Evolutionary conservation across 1,284 basidiomycete species (phyloP), one percentile per base, ranked within the genome.

Genomic region (Irpex rosettiformis): DNA sequence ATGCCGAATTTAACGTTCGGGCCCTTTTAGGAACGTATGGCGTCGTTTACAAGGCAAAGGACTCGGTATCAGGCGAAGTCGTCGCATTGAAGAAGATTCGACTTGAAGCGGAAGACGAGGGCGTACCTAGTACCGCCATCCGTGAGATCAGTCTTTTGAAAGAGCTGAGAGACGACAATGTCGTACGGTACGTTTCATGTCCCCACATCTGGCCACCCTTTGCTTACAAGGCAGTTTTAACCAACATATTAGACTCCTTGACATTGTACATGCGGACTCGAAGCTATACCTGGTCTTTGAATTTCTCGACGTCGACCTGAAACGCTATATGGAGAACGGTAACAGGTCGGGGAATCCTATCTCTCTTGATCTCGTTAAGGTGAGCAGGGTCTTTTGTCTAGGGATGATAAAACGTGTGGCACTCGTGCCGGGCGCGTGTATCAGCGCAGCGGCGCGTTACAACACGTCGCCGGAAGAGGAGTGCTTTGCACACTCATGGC

Each of bases 81-180:
- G 96, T 95, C 55, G 95, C 95, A 52, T 79, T 96, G 69, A 99
- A 99, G 84, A 98, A 99, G 82, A 99, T 99, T 69, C 85, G 96
- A 58, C 86, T 99, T 37, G 97, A 99, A 73, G 94, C 95, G 18
- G 96, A 99, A 75, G 97, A 97, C 66, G 94, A 99, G 71, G 96
- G 96, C 22, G 96, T 98, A 18, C 96, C 96, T 4, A 94, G 91
- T 66, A 99, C 97, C 13, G 96, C 96, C 58, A 97, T 99, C 71
- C 86, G 96, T 56, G 96, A 99, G 78, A 98, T 99, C 74, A 95
- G 93, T 74, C 77, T 99, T 62, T 79, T 99, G 69, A 99, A 98
- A 75, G 96, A 99, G 74, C 85, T 99, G 65, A 93, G 93, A 69
- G 92, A 98, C 70, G 93, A 95, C 49, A 94, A 98, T 72, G 93